phyloP scores from a whole-genome alignment of 768 basidiomycete species.

The Mycena maculata region DNA sequence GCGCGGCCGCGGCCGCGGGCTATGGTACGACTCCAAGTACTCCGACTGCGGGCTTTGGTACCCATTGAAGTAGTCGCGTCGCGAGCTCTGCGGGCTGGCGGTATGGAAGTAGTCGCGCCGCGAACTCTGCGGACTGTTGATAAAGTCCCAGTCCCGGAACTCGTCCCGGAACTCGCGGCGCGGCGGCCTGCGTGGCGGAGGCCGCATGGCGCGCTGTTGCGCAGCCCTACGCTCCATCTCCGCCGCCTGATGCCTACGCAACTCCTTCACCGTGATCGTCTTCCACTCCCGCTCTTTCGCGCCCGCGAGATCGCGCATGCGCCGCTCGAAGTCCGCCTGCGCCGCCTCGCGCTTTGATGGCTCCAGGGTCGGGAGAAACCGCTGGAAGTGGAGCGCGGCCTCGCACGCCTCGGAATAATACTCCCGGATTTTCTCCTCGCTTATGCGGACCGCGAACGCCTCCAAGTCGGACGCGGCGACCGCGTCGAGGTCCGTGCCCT shows the following conservation, averaged over 20 bases:
- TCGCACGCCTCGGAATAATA: constrained; percentile 33
- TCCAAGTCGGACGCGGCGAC: constrained; percentile 29
- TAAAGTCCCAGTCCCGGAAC: constrained; percentile 17
- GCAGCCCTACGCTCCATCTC: constrained; percentile 21
- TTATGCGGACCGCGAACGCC: constrained; percentile 19
- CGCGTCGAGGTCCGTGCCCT: constrained; percentile 33
- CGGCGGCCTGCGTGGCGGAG: not conserved
- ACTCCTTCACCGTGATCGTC: constrained; percentile 23
- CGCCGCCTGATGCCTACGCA: constrained; percentile 29
- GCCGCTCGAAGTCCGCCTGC: constrained; percentile 22
- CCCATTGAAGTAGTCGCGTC: not conserved
- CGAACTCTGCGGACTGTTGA: constrained; percentile 11
- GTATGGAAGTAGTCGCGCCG: not conserved
- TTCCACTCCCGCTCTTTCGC: constrained; percentile 35
- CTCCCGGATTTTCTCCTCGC: constrained; percentile 34
- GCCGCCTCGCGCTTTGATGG: constrained; percentile 16
- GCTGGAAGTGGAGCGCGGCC: constrained; percentile 31
- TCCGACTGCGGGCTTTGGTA: constrained; percentile 3
- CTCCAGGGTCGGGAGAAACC: constrained; percentile 17
- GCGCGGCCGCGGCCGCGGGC: not conserved
- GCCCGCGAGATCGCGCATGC: constrained; percentile 28
- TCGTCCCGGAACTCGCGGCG: not conserved
- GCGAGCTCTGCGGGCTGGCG: constrained; percentile 9
- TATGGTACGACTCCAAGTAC: not conserved
- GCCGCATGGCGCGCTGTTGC: constrained; percentile 26